Base-by-base conservation (phyloP, 2,329 filamentous ascomycete species). In the Talaromyces sp. region DNA sequence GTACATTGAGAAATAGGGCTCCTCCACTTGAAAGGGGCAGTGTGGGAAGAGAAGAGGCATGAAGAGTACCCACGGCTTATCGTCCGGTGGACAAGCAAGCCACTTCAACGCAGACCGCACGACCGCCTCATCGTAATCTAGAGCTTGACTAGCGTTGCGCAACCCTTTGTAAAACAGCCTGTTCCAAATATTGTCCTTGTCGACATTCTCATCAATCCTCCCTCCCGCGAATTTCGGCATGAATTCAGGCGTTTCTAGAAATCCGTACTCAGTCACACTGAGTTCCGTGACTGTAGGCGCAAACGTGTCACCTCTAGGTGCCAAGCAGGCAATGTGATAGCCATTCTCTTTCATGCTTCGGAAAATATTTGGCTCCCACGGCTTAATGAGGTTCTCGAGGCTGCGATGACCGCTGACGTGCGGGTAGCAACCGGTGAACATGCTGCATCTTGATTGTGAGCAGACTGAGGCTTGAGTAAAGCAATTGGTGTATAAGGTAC, bases 1-100 rank as follows among this genome's bases (percentile, higher is more conserved):
- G 58, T 83, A 82, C 79, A 82, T 81, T 10, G 76, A 79, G 64
- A 83, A 82, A 62, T 78, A 83, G 0, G 81, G 81, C 69, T 83
- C 80, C 64, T 84, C 81, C 1, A 83, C 80, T 24, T 79, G 73
- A 41, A 83, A 83, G 0, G 80, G 81, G n/a, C 78, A 81, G 66
- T 83, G 78, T 0, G 81, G 79, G 66, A 83, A 81, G 10, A 63
- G 24, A 24, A 63, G 27, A 9, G 61, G 50, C 61, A 63, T 7
- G 27, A 45, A 63, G 16, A 63, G 31, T 10, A 63, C 61, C 61
- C 61, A 63, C 10, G 61, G 61, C 37, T 37, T 24, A 58, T 79
- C 75, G 0, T 62, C 63, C 0, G 81, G 81, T 0, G 80, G 80
- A 19, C 73, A 75, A 19, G 81, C 77, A 0, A 83, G 70, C 80